A percentile compares a stretch with the other conserved stretches of the same genome.
phyloP scores from a whole-genome alignment of 148 eudicot species.

The Euryodendron excelsum region DNA sequence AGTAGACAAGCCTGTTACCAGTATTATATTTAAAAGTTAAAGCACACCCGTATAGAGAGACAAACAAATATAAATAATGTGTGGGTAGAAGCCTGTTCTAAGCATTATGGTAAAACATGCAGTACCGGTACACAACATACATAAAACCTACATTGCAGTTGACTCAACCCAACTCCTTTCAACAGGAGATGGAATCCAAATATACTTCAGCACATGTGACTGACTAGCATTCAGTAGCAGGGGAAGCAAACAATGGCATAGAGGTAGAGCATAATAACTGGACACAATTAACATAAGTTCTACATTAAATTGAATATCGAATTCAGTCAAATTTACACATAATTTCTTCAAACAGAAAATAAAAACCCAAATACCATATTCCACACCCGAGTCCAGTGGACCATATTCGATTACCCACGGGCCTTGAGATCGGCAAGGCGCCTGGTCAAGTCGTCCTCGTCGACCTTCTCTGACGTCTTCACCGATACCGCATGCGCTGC shows the following conservation, averaged over 20 bases:
- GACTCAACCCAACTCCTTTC: no score
- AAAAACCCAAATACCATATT: neutral
- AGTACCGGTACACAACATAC: no score
- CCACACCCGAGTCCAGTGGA: no score
- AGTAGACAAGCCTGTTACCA: neutral
- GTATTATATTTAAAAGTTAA: neutral
- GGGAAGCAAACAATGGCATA: no score
- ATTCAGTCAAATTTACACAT: neutral
- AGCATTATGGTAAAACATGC: neutral
- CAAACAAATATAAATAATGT: neutral
- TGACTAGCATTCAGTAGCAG: no score
- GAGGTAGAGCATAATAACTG: neutral
- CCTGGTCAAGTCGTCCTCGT: slow-evolving; percentile 65
- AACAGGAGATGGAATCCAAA: no score
- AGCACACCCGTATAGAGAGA: neutral
- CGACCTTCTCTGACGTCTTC: slow-evolving; percentile 45
- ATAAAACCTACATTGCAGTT: no score
- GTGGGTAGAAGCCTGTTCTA: neutral
- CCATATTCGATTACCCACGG: slow-evolving; percentile 38
- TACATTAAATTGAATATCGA: neutral
- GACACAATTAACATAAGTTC: neutral
- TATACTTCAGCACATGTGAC: no score
- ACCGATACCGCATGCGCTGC: slow-evolving; percentile 53
- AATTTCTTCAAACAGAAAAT: neutral
- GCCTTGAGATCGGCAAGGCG: slow-evolving; percentile 79